Percentiles rank a stretch among this genome's conserved stretches.
Evolutionary conservation across 768 basidiomycete genomes (phyloP).

Genomic region (Hypholoma fasciculare): DNA sequence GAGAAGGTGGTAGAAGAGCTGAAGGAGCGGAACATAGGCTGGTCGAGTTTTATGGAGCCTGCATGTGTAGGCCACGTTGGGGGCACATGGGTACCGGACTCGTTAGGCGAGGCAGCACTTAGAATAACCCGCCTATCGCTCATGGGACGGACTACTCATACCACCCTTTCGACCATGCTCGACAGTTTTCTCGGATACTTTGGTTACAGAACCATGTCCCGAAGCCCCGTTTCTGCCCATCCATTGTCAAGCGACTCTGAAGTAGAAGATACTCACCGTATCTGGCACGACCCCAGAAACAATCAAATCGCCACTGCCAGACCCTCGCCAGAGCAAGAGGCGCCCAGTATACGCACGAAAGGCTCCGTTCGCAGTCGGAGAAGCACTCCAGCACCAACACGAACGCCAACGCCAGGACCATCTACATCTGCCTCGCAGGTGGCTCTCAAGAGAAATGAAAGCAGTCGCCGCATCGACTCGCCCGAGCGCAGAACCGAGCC

Average conservation of each 20-base stretch:
- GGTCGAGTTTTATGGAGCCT: not conserved
- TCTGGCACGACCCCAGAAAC: not conserved
- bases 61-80: constrained; percentile 17
- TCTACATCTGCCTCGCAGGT: not conserved
- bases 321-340: not conserved
- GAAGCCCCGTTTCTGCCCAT: not conserved
- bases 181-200: not conserved
- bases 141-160: not conserved
- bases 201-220: not conserved
- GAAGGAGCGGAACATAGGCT: not conserved
- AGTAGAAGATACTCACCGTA: not conserved
- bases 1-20: not conserved
- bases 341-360: no score
- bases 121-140: not conserved
- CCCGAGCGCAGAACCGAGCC: not conserved
- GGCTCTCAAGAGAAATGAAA: not conserved
- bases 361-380: not conserved
- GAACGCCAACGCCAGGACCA: not conserved
- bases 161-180: not conserved
- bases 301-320: not conserved
- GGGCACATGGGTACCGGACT: constrained; percentile 7
- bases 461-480: not conserved
- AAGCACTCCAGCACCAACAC: not conserved
- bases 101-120: not conserved
- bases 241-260: not conserved